Evolutionary conservation across 345 rosid species (phyloP).

Genomic region (Heritiera fomes): DNA sequence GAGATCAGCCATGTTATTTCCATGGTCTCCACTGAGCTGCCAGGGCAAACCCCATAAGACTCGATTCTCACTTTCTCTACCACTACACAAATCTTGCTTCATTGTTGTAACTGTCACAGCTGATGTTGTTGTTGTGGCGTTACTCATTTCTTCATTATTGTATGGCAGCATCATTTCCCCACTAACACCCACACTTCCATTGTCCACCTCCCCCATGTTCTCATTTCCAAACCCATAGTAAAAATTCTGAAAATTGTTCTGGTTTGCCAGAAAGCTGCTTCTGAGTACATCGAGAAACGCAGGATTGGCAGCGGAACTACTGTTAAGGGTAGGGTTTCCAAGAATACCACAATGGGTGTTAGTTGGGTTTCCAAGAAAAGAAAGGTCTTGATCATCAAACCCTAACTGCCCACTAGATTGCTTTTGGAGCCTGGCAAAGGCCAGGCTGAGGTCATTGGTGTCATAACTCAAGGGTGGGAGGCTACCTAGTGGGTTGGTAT

Average conservation of each 20-base stretch:
- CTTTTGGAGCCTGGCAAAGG: constrained; percentile 69
- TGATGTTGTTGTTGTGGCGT: constrained; percentile 28
- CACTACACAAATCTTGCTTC: constrained; percentile 59
- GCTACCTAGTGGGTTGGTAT: constrained; percentile 38
- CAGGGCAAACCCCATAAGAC: constrained; percentile 70
- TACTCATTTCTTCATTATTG: constrained; percentile 31
- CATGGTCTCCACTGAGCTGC: constrained; percentile 54
- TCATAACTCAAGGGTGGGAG: constrained; percentile 54
- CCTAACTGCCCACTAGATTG: constrained; percentile 54
- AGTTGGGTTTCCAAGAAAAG: constrained; percentile 44
- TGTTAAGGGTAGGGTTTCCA: constrained; percentile 35
- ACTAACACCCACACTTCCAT: constrained; percentile 24
- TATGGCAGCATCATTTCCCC: constrained; percentile 38
- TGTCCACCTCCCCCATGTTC: constrained; percentile 32
- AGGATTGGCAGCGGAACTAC: constrained; percentile 9
- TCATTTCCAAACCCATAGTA: constrained; percentile 52
- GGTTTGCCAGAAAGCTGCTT: constrained; percentile 47
- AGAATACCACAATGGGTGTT: constrained; percentile 30
- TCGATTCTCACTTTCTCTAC: constrained; percentile 45
- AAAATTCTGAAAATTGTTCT: constrained; percentile 40
- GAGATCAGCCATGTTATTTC: constrained; percentile 34
- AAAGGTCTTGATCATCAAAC: constrained; percentile 45
- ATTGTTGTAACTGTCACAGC: constrained; percentile 49
- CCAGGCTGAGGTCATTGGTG: constrained; percentile 67
- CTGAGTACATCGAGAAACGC: constrained; percentile 37